Percentiles rank a stretch among this genome's conserved stretches.
These are phyloP conservation scores for Fusarium sp. DNA, from an alignment of 2,329 filamentous ascomycete species.

Conservation along the genomic window DNA sequence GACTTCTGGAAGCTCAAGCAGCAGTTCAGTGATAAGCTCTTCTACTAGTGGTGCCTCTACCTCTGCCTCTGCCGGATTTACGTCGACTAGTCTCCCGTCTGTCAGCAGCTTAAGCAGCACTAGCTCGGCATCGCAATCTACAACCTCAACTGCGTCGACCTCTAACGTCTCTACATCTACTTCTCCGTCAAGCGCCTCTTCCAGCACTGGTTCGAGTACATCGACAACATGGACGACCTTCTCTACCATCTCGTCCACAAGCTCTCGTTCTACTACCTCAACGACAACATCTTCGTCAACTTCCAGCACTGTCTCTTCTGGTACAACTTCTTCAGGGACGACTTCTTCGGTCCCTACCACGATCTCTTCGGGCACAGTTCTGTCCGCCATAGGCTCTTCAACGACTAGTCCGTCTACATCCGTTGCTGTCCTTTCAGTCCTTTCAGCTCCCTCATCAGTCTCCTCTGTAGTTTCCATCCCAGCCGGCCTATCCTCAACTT, in stretches of 20 bases:
- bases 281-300: not conserved
- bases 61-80: not conserved
- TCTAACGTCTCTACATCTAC: not conserved
- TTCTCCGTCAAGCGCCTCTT: not conserved
- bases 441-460: constrained; percentile 36
- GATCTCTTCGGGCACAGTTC: constrained; percentile 35
- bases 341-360: not conserved
- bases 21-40: not conserved
- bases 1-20: not conserved
- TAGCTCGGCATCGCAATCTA: not conserved
- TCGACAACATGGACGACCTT: constrained; percentile 7
- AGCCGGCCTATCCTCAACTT: not conserved
- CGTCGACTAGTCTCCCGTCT: too few species aligned
- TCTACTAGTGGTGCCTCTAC: rapidly evolving
- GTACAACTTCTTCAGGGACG: not conserved
- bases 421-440: not conserved
- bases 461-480: not conserved
- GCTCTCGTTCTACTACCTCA: not conserved
- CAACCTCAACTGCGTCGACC: not conserved
- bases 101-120: not conserved
- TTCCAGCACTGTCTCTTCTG: not conserved
- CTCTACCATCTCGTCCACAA: constrained; percentile 6
- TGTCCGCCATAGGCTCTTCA: not conserved
- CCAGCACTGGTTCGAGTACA: not conserved
- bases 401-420: constrained; percentile 40